Evolutionary conservation across 306 rosid genomes (phyloP).

Genomic region (Vicia faba): DNA sequence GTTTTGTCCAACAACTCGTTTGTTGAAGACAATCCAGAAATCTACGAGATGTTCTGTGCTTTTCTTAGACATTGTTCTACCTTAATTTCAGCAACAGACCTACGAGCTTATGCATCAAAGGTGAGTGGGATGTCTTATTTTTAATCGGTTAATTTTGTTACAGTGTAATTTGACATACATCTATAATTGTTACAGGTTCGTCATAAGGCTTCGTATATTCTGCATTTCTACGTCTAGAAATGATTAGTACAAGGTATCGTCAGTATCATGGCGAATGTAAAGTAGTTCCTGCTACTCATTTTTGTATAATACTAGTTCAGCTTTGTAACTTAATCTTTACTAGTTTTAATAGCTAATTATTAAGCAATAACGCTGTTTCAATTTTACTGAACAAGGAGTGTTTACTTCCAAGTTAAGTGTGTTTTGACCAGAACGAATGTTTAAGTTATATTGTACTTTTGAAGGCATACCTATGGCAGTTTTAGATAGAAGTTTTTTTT

Average conservation of each 20-base stretch:
- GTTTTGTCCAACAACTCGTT: constrained; percentile 49
- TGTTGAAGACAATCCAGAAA: constrained; percentile 46
- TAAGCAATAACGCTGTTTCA: no score
- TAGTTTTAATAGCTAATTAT: no score
- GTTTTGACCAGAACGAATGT: no score
- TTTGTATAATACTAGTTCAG: no score
- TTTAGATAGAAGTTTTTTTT: no score
- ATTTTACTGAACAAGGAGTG: no score
- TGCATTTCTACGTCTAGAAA: constrained; percentile 56
- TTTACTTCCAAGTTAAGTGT: no score
- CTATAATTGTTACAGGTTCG: constrained; percentile 66
- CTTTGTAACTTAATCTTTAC: no score
- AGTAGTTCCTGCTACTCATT: constrained; percentile 7
- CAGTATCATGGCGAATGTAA: background rate
- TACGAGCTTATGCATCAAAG: constrained; percentile 82
- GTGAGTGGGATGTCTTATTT: constrained; percentile 46
- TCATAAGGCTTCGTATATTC: constrained; percentile 73
- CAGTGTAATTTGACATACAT: background rate
- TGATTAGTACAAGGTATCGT: constrained; percentile 35
- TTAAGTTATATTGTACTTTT: no score
- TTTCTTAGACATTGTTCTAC: constrained; percentile 69
- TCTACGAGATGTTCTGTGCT: constrained; percentile 63
- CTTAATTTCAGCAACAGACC: constrained; percentile 73
- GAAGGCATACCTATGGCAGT: no score
- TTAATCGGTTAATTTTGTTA: constrained; percentile 3